Percentiles rank a stretch among this genome's conserved stretches.
These are phyloP conservation scores for Penicillium janthinellum DNA, from an alignment of 2,329 filamentous ascomycete genomes.

Conservation along the genomic window DNA sequence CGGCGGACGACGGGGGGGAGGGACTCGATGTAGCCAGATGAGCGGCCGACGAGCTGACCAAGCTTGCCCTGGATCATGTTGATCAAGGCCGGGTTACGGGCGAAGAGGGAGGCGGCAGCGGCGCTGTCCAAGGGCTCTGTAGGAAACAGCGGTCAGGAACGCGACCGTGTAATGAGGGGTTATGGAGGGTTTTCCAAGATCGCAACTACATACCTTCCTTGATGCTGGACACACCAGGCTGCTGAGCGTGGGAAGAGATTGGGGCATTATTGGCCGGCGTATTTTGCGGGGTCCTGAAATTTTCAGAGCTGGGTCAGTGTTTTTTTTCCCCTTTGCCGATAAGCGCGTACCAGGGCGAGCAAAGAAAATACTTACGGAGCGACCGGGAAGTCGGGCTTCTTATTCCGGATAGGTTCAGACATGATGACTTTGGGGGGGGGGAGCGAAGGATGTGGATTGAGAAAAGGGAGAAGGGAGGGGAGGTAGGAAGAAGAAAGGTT, in stretches of 20 bases:
- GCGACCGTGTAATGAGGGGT: not conserved
- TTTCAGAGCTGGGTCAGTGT: conserved; percentile 27
- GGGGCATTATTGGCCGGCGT: conserved; percentile 93
- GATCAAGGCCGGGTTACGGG: conserved; percentile 90
- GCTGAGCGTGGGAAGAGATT: conserved; percentile 95
- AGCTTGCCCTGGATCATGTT: conserved; percentile 98
- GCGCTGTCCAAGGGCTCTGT: conserved; percentile 88
- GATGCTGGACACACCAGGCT: conserved; percentile 91
- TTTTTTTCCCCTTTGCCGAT: conserved; percentile 23
- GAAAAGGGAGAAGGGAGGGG: not conserved
- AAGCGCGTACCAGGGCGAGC: conserved; percentile 23
- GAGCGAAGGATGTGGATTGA: conserved; percentile 8
- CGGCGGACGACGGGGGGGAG: conserved; percentile 86
- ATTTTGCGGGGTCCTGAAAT: conserved; percentile 89
- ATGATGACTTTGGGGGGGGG: conserved; percentile 42
- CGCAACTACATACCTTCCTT: conserved; percentile 76
- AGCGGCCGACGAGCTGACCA: conserved; percentile 86
- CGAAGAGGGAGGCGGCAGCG: conserved; percentile 87
- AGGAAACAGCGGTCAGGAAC: conserved; percentile 20
- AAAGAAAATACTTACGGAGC: conserved; percentile 60
- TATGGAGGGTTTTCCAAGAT: not conserved
- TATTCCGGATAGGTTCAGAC: conserved; percentile 70
- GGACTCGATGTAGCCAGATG: conserved; percentile 97
- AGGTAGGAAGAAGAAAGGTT: conserved; percentile 21
- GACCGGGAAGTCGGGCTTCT: conserved; percentile 62